Base-by-base conservation (phyloP, 179 eudicot species). In the Nepenthes alata region DNA sequence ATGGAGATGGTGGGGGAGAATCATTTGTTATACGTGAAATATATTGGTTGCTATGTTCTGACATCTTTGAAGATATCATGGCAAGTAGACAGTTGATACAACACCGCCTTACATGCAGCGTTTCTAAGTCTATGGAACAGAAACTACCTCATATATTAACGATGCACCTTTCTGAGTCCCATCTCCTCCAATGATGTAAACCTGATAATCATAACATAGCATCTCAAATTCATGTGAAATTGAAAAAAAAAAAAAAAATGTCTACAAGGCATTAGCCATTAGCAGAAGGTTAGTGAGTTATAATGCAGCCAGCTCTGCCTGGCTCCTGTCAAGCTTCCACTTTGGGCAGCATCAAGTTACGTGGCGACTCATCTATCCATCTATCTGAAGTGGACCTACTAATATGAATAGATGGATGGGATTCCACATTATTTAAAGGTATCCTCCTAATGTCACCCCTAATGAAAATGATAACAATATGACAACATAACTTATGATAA, bases 141-240 rank as follows among this genome's bases (percentile, higher is more conserved):
- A 39, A 59, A 47, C 53, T 75, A 86, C 95, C 98, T 89, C 84
- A 69, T 70, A 86, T 45, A 89, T 84, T 14, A 76, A 83, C 6
- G 95, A 80, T 53, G 95, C 96, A 57, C 96, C 98, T 68, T 66
- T 83, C 48, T 89, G 96, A 61, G 98, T 91, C 35, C 96, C 98
- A 70, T 91, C 95, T 47, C 98, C 98, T 71, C 98, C 98, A 74
- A 91, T 91, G 39, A 91, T 86, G 65, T 89, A 91, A 58, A 91
- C 98, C 98, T 91, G 48, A 64, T 57, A 60, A 11, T 58, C 2
- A 34, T 35, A 59, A 11, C 62, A 60, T 36, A 35, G 48, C 60
- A 25, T 54, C 36, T 67, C 16, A 16, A 5, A 55, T 53, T 37
- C 60, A 34, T 25, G 36, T 6, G 45, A 45, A 55, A 66, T 35